Base-by-base conservation (phyloP, 805 yeast genomes). In the Nakazawaea siamensis region DNA sequence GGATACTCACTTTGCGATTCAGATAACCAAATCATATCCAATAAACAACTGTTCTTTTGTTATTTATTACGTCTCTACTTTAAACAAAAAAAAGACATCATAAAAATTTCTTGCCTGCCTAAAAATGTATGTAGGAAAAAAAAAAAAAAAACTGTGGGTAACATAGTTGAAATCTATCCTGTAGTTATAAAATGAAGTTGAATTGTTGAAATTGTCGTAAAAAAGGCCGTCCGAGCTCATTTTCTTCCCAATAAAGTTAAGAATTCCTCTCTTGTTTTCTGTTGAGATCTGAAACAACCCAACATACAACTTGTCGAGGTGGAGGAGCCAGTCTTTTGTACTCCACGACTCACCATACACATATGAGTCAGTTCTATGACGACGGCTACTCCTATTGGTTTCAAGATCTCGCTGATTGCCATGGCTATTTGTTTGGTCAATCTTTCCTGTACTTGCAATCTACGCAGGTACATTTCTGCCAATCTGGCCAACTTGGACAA, bases 291-390 rank as follows among this genome's bases (percentile, higher is more conserved):
- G 68, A 92, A 92, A 46, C 95, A 83, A 8, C 98, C 98, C 48
- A 92, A 70, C 97, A 92, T 90, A 54, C 97, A 90, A 50, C 95
- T 84, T 14, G 98, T 92, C 23, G 87, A 78, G 2, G 98, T 92
- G 14, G 83, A 72, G 14, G 95, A 82, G 1, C 97, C 97, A 0
- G 95, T 76, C 59, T 92, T 92, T 58, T 92, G 97, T 18, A 92
- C 85, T 38, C 98, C 98, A 54, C 98, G 74, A 56, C 94, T 85
- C 18, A 90, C 97, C 98, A 92, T 92, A 58, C 98, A 92, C 98
- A 92, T 92, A 55, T 92, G 98, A 2, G 90, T 75, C 14, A 97
- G 97, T 60, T 92, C 98, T 50, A 92, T 87, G 18, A 92, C 97
- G 27, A 92, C 98, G 1, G 97, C 98, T 7, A 92, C 98, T 42